Base-by-base conservation (phyloP, 1,284 basidiomycete species). In the Termitomyces sp. region DNA sequence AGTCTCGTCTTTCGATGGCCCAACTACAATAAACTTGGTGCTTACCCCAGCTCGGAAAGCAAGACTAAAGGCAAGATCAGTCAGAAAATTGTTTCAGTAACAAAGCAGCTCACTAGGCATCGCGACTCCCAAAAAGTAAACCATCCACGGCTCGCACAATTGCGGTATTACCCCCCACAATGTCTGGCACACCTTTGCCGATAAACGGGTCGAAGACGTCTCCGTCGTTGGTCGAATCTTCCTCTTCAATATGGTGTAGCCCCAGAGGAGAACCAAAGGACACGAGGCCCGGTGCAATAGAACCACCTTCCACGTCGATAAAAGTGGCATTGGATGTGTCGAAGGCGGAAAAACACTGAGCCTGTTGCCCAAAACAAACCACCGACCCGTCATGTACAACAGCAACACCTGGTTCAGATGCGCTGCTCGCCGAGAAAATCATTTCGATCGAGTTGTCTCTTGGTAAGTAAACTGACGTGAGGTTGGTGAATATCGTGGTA, bases 101-200 rank as follows among this genome's bases (percentile, higher is more conserved):
- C 42, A 11, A 5, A 38, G 18, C 35, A 16, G 76, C 87, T 59
- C 64, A 89, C 88, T 90, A 72, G 28, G 84, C 81, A 67, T 91
- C 80, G 16, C 90, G 79, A 35, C 81, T 83, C 1, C 75, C 81
- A 64, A 86, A 92, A 54, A 81, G 72, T 11, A 92, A 75, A 0
- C 90, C 91, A 63, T 94, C 91, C 7, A 77, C 79, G 2, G 87
- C 91, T 37, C 77, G 79, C 5, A 81, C 71, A 21, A 90, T 69
- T 1, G 81, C 66, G 24, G 73, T 75, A 39, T 82, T 67, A 13
- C 78, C 73, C 33, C 80, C 81, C 2, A 84, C 56, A 35, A 84
- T 60, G 7, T 62, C 57, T 0, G 84, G 83, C 7, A 80, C 65
- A 21, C 60, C 57, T 37, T 65, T 64, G 11, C 34, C 51, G 11